Conservation (phyloP, 1,139 yeast genomes). For the Kluyveromyces sp. region DNA sequence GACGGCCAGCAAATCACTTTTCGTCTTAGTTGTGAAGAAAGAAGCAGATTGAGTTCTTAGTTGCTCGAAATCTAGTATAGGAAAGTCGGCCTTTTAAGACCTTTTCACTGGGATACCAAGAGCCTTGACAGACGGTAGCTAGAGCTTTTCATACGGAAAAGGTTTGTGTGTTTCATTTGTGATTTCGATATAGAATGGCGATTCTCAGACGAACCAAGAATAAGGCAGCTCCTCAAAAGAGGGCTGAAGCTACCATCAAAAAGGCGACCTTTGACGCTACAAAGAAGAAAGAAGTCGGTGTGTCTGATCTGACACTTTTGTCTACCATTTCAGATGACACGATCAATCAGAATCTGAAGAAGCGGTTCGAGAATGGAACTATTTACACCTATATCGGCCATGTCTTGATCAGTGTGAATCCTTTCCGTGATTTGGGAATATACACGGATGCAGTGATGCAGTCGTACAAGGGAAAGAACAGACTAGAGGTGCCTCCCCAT, state of each 20-base stretch:
- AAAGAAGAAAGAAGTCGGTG: conserved; percentile 95
- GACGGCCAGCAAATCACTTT: too few relatives aligned
- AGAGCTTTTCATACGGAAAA: too few relatives aligned
- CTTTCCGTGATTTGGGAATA: conserved; percentile 92
- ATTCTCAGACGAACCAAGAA: conserved; percentile 68
- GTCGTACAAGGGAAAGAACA: conserved; percentile 81
- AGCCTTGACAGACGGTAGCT: too few relatives aligned
- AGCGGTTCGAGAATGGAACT: conserved; percentile 80
- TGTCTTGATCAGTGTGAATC: conserved; percentile 90
- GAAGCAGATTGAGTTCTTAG: too few relatives aligned
- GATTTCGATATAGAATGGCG: conserved; percentile 64
- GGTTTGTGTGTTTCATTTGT: too few relatives aligned
- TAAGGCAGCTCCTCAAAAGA: conserved; percentile 48
- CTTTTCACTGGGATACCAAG: too few relatives aligned
- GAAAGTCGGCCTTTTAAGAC: too few relatives aligned
- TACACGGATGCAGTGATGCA: conserved; percentile 73
- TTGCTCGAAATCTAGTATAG: too few relatives aligned
- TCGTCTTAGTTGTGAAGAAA: too few relatives aligned
- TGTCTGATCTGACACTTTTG: conserved; percentile 83
- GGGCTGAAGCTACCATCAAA: conserved; percentile 54
- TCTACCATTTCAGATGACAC: conserved; percentile 87
- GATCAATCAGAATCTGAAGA: conserved; percentile 84
- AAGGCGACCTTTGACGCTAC: conserved; percentile 87
- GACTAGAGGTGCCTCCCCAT: conserved; percentile 98
- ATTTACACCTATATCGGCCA: conserved; percentile 88